phyloP scores from a whole-genome alignment of 495 filamentous ascomycete species.

The Penicillium paradoxum region DNA sequence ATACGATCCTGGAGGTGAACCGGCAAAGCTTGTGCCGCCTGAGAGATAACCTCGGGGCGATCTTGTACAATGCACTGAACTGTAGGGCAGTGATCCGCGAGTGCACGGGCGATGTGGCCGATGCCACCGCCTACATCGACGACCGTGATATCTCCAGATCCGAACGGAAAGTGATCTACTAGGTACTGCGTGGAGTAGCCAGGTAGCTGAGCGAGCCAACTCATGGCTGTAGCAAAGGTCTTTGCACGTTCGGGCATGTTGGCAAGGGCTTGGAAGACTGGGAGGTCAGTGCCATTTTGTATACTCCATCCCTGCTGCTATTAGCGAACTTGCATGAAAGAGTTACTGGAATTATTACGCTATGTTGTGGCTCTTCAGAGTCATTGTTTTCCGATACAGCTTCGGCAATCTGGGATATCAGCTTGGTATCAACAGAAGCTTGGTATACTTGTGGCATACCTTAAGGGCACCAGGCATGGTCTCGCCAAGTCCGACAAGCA shows the following conservation, averaged over 20 bases:
- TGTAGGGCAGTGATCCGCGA: constrained; percentile 35
- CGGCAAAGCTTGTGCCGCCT: constrained; percentile 34
- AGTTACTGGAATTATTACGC: background rate
- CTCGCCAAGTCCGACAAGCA: constrained; percentile 47
- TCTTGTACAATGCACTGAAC: constrained; percentile 56
- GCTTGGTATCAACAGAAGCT: background rate
- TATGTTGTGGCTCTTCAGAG: constrained; percentile 5
- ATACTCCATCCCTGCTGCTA: constrained; percentile 14
- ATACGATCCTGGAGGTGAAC: constrained; percentile 40
- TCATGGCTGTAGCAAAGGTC: constrained; percentile 29
- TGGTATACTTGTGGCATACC: background rate
- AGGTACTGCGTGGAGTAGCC: constrained; percentile 46
- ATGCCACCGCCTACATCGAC: constrained; percentile 54
- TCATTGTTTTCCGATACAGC: background rate
- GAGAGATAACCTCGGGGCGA: constrained; percentile 39
- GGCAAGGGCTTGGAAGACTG: constrained; percentile 12
- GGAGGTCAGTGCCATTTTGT: constrained; percentile 9
- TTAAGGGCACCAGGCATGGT: constrained; percentile 4
- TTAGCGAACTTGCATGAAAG: background rate
- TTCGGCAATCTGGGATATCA: constrained; percentile 6
- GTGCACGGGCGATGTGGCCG: constrained; percentile 45
- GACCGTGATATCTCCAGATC: constrained; percentile 37
- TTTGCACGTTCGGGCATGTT: constrained; percentile 13
- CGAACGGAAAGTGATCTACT: constrained; percentile 41
- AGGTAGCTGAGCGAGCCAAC: constrained; percentile 42